Percentiles rank a stretch among this genome's conserved stretches.
These are phyloP conservation scores for Nemania bipapillata DNA, from an alignment of 2,329 filamentous ascomycete species.

Conservation along the genomic window DNA sequence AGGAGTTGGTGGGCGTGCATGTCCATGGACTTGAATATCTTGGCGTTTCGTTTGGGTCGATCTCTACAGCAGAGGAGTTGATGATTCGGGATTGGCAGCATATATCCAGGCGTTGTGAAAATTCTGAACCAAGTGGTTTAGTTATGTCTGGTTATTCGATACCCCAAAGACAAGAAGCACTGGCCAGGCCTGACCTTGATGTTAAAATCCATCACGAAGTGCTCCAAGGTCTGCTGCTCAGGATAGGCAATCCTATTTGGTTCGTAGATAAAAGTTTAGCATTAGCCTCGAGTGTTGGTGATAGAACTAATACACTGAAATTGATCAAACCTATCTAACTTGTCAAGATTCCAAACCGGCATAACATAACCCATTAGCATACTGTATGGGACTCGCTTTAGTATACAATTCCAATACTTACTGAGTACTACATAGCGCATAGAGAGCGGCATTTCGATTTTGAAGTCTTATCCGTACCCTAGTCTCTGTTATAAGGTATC, in stretches of 20 bases:
- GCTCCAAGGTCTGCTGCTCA: conserved; percentile 1
- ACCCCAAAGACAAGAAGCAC: conserved; percentile 38
- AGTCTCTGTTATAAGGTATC: background rate
- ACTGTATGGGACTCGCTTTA: background rate
- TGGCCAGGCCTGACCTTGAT: background rate
- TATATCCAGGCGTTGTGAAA: conserved; percentile 40
- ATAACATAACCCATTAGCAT: background rate
- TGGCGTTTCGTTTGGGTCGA: conserved; percentile 24
- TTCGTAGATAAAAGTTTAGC: conserved; percentile 29
- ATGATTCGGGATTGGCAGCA: conserved; percentile 25
- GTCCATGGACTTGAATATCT: conserved; percentile 24
- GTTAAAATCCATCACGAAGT: conserved; percentile 4
- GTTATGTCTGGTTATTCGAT: conserved; percentile 40
- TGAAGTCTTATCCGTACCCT: too few species aligned
- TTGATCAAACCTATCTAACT: background rate
- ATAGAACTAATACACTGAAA: conserved; percentile 15
- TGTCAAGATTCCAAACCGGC: background rate
- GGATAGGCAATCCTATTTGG: conserved; percentile 4
- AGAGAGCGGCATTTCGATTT: too few species aligned
- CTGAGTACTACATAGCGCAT: too few species aligned
- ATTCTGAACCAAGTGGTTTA: conserved; percentile 48
- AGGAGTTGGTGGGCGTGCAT: conserved; percentile 26
- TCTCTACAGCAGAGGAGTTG: conserved; percentile 26
- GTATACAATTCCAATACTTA: background rate
- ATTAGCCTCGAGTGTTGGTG: conserved; percentile 9